Base-by-base conservation (phyloP, 2,329 filamentous ascomycete genomes). In the Penicillium sp. region DNA sequence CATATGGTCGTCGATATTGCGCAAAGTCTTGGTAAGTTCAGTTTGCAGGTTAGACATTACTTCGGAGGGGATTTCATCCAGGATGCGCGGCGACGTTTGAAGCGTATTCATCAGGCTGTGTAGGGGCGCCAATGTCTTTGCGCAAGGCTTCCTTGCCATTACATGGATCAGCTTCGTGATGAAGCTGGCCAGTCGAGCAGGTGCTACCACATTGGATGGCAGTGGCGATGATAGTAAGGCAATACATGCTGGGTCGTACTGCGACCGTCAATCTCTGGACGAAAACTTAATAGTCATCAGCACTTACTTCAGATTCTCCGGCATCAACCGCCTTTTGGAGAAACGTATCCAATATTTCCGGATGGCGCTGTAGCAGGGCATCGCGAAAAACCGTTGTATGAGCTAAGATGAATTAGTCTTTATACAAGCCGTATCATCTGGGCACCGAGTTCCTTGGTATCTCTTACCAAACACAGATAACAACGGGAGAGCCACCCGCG, bases 401-500 rank as follows among this genome's bases (percentile, higher is more conserved):
- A 33, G 61, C 73, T 76, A 48, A 15, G 18, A 29, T 15, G 0
- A 24, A 13, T 66, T 39, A 63, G 47, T 44, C 4, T 21, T 18
- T 7, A 13, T 39, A 2, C 18, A 21, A 38, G 13, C 5, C 5
- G 28, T 5, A 18, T 38, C 4, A n/a, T 16, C 16, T 21, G 6
- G n/a, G 18, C 33, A 9, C 18, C 7, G 36, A 4, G 10, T 2
- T 6, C 16, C 36, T 21, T 10, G 16, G 10, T 8, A 28, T 21
- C 42, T 5, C 64, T 56, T 51, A 82, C 80, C 75, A 28, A 85
- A 74, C 34, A 60, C 65, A n/a, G 74, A 66, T 36, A 85, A 65
- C 26, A 84, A 70, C 28, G 74, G 69, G 50, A 83, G 60, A 5
- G 80, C 75, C 54, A 79, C 78, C 4, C 76, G 71, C 67, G 80